Percentiles rank a stretch among this genome's conserved stretches.
Evolutionary conservation across 176 grass and related monocot genomes (phyloP).

Genomic region (Canna indica): DNA sequence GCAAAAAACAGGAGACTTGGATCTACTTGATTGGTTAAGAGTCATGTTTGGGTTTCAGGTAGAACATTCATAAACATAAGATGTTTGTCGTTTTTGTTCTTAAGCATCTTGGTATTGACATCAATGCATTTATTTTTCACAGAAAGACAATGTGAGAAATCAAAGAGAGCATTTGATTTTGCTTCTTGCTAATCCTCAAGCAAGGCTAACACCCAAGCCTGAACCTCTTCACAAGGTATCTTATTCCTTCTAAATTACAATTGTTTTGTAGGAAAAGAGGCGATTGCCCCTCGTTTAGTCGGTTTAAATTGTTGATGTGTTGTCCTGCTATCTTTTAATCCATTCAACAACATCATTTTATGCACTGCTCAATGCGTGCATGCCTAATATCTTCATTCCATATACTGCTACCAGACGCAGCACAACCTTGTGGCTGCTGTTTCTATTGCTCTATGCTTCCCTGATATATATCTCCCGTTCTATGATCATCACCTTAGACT

Average conservation of each 20-base stretch:
- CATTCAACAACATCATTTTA: too few species aligned
- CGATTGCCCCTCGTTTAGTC: too few species aligned
- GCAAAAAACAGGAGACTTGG: conserved; percentile 69
- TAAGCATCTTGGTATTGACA: not conserved
- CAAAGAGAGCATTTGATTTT: conserved; percentile 95
- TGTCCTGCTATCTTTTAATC: too few species aligned
- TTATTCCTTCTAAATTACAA: not conserved
- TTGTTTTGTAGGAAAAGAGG: too few species aligned
- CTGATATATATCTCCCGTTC: too few species aligned
- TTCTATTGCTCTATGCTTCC: too few species aligned
- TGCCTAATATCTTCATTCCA: too few species aligned
- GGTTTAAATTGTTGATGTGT: too few species aligned
- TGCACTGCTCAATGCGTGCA: too few species aligned
- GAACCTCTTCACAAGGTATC: conserved; percentile 85
- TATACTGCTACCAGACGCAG: too few species aligned
- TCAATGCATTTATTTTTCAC: conserved; percentile 11
- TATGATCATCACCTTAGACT: too few species aligned
- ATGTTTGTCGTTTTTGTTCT: not conserved
- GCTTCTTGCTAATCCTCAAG: conserved; percentile 75
- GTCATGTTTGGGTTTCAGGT: conserved; percentile 99
- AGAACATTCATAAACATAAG: conserved; percentile 5
- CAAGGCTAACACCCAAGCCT: conserved; percentile 70
- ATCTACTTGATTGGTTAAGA: conserved; percentile 94
- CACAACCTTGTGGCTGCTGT: too few species aligned
- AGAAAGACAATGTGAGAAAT: conserved; percentile 87